Base-by-base conservation (phyloP, 176 grass and related monocot genomes). In the Zoysia japonica region DNA sequence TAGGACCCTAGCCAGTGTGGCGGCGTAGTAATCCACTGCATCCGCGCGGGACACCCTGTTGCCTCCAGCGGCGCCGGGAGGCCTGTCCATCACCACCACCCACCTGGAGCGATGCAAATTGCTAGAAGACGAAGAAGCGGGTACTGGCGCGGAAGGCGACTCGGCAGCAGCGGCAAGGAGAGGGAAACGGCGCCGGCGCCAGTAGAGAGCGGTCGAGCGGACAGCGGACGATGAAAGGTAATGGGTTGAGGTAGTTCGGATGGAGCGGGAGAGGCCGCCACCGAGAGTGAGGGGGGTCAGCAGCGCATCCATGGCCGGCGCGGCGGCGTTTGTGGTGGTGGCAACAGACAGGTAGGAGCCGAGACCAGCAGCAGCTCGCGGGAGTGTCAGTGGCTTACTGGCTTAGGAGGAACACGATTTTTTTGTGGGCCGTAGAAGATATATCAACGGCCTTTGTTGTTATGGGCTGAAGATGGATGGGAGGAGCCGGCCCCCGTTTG, bases 1-100 rank as follows among this genome's bases (percentile, higher is more conserved):
- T 17, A 94, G 57, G 74, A 94, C 90, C 66, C 47, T 83, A 6
- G 90, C 81, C 15, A 98, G 75, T 62, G 78, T 84, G 74, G 76
- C 75, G 54, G 92, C 92, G 74, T 92, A 94, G 46, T 94, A 93
- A 74, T 91, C 90, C 19, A 93, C 71, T 40, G 93, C 83, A 70
- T 94, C 90, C 77, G 73, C 74, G 38, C 76, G 89, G 60, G 90
- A 91, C 65, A 75, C 61, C 57, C 74, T 74, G 10, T 50, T 82
- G 41, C 72, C 70, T 47, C 63, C 70, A 12, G 17, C 13, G 0
- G 78, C 49, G 1, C 5, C 40, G 0, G 81, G 54, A 11, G 86
- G 90, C 1, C 41, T 84, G 60, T 91, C 84, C 88, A 94, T 87
- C 67, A 82, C 79, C 71, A 94, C 90, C 5, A 83, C 20, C 95